Base-by-base conservation (phyloP, 2,329 filamentous ascomycete genomes). In the Colletotrichum abscissum region DNA sequence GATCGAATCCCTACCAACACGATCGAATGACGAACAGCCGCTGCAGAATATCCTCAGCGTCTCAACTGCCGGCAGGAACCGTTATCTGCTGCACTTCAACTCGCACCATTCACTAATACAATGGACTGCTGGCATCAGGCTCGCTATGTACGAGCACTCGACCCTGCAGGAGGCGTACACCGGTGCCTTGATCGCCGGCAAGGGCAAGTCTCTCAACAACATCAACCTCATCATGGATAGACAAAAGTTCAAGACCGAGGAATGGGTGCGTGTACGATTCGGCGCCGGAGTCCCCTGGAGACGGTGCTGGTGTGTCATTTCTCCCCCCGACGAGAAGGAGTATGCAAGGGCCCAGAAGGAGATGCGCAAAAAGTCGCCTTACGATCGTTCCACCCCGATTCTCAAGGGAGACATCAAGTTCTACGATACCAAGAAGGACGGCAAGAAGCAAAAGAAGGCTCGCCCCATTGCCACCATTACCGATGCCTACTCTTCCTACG, bases 111-210 rank as follows among this genome's bases (percentile, higher is more conserved):
- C 96, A 0, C 87, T 99, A 67, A 93, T 95, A 3, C 95, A 98
- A 83, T 99, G 97, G 97, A 98, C 97, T 1, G 93, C 97, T 19
- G 95, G 93, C 57, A 98, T 99, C 77, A 92, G 97, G 59, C 90
- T 99, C 26, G 90, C 96, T 78, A 97, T 98, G 90, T 98, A 92
- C 81, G 97, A 99, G 84, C 94, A 98, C 79, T 92, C 95, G 1
- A 95, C 94, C 0, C 86, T 99, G 42, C 96, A 98, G 80, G 97
- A 99, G 84, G 95, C 97, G 1, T 99, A 99, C 81, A 99, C 97
- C 0, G 97, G 97, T 7, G 96, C 96, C 24, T 86, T 99, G 57
- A 97, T 99, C 79, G 97, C 97, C 12, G 97, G 95, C 67, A 98
- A 98, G 84, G 97, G 95, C 71, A 97, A 95, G 81, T 84, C 85